Percentiles rank a stretch among this genome's conserved stretches.
These are phyloP conservation scores for Nitzschia putrida DNA, from an alignment of 108 stramenopile species.

Conservation along the genomic window DNA sequence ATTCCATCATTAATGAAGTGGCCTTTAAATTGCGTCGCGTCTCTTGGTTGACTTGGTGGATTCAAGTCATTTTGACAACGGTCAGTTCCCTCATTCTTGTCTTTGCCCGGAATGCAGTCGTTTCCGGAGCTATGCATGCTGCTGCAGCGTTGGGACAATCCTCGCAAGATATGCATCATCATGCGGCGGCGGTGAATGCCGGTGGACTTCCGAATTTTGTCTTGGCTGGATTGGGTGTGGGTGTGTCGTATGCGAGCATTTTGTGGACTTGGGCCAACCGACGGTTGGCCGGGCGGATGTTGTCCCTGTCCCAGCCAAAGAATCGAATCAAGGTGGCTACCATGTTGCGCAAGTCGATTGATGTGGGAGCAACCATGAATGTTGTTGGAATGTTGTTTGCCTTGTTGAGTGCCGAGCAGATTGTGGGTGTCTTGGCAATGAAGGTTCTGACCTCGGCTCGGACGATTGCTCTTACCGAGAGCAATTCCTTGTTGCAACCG, in stretches of 20 bases:
- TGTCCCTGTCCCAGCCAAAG: conserved; percentile 42
- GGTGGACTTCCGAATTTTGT: conserved; percentile 53
- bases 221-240: conserved; percentile 64
- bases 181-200: not conserved
- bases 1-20: not conserved
- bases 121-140: not conserved
- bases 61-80: conserved; percentile 77
- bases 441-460: conserved; percentile 70
- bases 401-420: conserved; percentile 84
- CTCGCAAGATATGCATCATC: not conserved
- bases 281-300: conserved; percentile 64
- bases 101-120: conserved; percentile 75
- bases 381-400: conserved; percentile 81
- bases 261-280: conserved; percentile 86
- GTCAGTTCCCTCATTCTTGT: conserved; percentile 73
- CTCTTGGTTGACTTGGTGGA: conserved; percentile 88
- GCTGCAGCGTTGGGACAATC: not conserved
- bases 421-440: conserved; percentile 86
- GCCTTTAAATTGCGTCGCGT: conserved; percentile 49
- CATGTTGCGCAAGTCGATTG: conserved; percentile 71
- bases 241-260: conserved; percentile 50
- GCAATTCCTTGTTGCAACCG: conserved; percentile 61
- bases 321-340: conserved; percentile 63
- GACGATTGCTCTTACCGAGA: conserved; percentile 10
- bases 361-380: conserved; percentile 73